Evolutionary conservation across 257 asterid genomes (phyloP).

Genomic region (Datura wrightii): DNA sequence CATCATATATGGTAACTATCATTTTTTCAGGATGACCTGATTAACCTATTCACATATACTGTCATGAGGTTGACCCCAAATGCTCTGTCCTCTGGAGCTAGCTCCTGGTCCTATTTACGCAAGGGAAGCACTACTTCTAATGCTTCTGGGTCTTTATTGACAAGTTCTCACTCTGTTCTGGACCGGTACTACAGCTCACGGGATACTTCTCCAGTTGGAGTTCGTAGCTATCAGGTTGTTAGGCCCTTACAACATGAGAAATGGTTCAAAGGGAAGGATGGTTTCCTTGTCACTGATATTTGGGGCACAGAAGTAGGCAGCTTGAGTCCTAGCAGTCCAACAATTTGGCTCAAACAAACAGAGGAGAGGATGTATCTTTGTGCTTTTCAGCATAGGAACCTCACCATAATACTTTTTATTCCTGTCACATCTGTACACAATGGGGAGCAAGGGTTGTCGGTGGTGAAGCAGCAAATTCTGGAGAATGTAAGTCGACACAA

Average conservation of each 20-base stretch:
- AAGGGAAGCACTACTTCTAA: constrained; percentile 59
- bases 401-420: constrained; percentile 73
- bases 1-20: constrained; percentile 16
- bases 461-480: constrained; percentile 77
- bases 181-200: constrained; percentile 59
- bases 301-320: constrained; percentile 83
- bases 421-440: constrained; percentile 72
- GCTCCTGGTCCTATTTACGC: constrained; percentile 74
- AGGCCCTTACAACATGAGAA: constrained; percentile 87
- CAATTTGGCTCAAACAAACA: constrained; percentile 73
- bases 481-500: constrained; percentile 64
- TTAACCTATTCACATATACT: constrained; percentile 81
- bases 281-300: constrained; percentile 80
- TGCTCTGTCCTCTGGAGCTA: constrained; percentile 76
- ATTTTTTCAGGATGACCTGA: constrained; percentile 71
- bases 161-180: constrained; percentile 48
- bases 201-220: constrained; percentile 61
- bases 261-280: constrained; percentile 92
- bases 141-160: constrained; percentile 54
- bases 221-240: constrained; percentile 65
- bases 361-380: constrained; percentile 84
- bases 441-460: constrained; percentile 81
- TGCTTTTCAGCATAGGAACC: constrained; percentile 83
- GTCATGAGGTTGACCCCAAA: constrained; percentile 86
- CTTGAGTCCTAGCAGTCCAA: constrained; percentile 60